These are phyloP conservation scores for Amylocarpus encephaloides DNA, from an alignment of 2,329 filamentous ascomycete species.

Conservation along the genomic window DNA sequence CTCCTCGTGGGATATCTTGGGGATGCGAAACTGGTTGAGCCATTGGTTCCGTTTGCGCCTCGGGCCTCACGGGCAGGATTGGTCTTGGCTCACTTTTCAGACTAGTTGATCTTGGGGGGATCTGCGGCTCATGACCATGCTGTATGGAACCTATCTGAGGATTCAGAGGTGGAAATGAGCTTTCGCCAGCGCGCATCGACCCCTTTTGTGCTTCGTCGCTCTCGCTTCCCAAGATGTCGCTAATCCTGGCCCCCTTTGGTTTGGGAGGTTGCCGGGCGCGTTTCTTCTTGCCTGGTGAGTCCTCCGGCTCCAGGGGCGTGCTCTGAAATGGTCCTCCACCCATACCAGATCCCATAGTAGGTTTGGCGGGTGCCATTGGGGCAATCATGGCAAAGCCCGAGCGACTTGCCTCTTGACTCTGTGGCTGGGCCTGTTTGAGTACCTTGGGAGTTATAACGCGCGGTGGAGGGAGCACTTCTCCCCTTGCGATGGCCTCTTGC, in stretches of 20 bases:
- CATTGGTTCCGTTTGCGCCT: neutral
- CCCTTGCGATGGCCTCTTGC: slow-evolving; percentile 23
- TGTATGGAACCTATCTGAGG: slow-evolving; percentile 2
- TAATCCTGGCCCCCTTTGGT: slow-evolving; percentile 2
- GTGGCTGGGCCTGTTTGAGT: slow-evolving; percentile 2
- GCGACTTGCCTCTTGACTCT: slow-evolving; percentile 11
- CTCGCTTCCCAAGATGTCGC: slow-evolving; percentile 1
- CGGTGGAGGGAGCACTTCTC: slow-evolving; percentile 24
- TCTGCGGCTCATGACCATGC: slow-evolving; percentile 2
- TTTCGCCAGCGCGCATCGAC: slow-evolving; percentile 18
- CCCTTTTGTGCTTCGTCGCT: slow-evolving; percentile 7
- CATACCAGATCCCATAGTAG: slow-evolving; percentile 7
- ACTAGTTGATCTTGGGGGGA: neutral
- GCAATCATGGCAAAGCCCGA: slow-evolving; percentile 9
- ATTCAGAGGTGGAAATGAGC: slow-evolving; percentile 12
- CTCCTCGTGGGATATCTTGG: slow-evolving; percentile 1
- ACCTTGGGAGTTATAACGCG: slow-evolving; percentile 4
- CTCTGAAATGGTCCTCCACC: slow-evolving; percentile 9
- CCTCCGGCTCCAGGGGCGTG: slow-evolving; percentile 2
- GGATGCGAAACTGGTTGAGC: neutral
- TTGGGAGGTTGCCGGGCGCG: slow-evolving; percentile 6
- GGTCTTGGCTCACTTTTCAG: neutral
- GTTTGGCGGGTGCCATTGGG: slow-evolving; percentile 4
- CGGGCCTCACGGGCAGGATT: slow-evolving; percentile 1
- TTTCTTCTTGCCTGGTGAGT: slow-evolving; percentile 21